phyloP scores from a whole-genome alignment of 2,329 filamentous ascomycete species.

The Stachybotrys chlorohalonatus region DNA sequence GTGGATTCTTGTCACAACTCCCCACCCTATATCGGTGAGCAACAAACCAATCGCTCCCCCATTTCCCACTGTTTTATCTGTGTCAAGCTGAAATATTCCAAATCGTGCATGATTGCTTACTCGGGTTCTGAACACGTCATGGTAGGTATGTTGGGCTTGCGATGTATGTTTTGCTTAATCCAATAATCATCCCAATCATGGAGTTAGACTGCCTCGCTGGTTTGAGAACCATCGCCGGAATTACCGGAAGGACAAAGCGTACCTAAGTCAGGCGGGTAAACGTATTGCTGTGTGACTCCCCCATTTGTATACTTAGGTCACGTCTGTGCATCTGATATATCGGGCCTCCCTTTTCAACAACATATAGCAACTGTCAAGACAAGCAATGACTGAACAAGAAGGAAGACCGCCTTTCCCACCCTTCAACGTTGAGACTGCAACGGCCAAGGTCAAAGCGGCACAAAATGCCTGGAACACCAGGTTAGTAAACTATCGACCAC shows the following conservation, averaged over 20 bases:
- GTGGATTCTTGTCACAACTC: not conserved
- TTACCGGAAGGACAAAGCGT: too few relatives aligned
- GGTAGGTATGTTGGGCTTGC: too few relatives aligned
- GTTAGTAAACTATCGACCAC: constrained; percentile 29
- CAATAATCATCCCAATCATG: too few relatives aligned
- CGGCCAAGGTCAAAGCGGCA: constrained; percentile 71
- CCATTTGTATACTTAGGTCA: too few relatives aligned
- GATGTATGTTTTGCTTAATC: too few relatives aligned
- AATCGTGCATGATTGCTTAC: not conserved
- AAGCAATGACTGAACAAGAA: constrained; percentile 2
- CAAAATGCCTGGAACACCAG: constrained; percentile 77
- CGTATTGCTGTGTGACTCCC: too few relatives aligned
- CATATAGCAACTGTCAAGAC: not conserved
- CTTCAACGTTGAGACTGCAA: constrained; percentile 64
- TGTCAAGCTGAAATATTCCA: not conserved
- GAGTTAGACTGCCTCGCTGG: too few relatives aligned
- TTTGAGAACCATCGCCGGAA: too few relatives aligned
- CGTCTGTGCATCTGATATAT: too few relatives aligned
- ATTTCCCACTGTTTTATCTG: too few relatives aligned
- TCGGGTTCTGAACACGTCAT: too few relatives aligned
- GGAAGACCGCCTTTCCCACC: constrained; percentile 49
- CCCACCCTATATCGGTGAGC: not conserved
- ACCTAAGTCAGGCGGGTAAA: too few relatives aligned
- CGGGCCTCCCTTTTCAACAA: not conserved
- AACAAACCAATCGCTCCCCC: not conserved